Conservation (phyloP, 805 yeast species). For the Candida maris region DNA sequence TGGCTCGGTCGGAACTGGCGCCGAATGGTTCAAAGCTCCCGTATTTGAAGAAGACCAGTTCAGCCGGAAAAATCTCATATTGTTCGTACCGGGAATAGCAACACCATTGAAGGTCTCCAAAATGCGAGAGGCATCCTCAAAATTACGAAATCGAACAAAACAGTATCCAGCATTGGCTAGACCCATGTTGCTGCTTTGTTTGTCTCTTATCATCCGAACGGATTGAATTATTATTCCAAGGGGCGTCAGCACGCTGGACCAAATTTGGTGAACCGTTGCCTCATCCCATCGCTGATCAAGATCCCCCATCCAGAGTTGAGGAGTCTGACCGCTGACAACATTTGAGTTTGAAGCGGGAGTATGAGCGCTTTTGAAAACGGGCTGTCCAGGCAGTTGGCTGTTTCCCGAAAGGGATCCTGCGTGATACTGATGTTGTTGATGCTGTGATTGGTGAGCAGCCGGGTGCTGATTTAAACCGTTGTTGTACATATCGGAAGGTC, state of each 20-base stretch:
- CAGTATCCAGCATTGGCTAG: constrained; percentile 68
- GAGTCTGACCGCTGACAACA: constrained; percentile 20
- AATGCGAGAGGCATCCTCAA: constrained; percentile 62
- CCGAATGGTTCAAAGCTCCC: constrained; percentile 15
- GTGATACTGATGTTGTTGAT: constrained; percentile 7
- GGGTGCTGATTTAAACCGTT: constrained; percentile 8
- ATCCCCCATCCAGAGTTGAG: constrained; percentile 85
- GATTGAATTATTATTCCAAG: constrained; percentile 55
- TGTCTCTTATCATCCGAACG: constrained; percentile 71
- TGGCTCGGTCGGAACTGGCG: constrained; percentile 8
- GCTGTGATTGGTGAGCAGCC: constrained; percentile 5
- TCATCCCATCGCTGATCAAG: constrained; percentile 85
- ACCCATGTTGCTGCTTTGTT: constrained; percentile 33
- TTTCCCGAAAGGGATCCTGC: neutral
- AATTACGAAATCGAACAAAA: constrained; percentile 68
- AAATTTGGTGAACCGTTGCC: constrained; percentile 55
- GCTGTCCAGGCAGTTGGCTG: neutral
- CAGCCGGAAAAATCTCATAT: constrained; percentile 53
- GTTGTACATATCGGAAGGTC: constrained; percentile 17
- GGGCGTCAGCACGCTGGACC: constrained; percentile 48
- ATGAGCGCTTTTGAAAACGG: neutral
- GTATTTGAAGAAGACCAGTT: constrained; percentile 67
- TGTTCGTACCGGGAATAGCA: constrained; percentile 61
- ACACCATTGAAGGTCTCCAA: constrained; percentile 60
- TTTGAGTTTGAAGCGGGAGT: constrained; percentile 1